Evolutionary conservation across 768 basidiomycete genomes (phyloP), one percentile per base, ranked within the genome.

Genomic region (Collybia mongolica): DNA sequence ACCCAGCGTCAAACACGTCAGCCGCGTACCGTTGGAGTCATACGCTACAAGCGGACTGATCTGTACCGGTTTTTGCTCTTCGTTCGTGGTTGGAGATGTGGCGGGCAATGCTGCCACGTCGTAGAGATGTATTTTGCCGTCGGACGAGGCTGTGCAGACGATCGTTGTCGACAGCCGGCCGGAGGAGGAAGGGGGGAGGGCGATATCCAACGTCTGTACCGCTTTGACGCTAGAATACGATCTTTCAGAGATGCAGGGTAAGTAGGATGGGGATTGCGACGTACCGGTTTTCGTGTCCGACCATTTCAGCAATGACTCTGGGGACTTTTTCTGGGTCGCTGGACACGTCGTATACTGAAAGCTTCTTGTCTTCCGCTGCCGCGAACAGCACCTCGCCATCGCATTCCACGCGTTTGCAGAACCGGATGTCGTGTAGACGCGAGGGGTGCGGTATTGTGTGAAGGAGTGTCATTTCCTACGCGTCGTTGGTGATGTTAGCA

Each of bases 361-460:
- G 72, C 60, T 90, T 90, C 57, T 88, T 93, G 64, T 98, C 93
- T 69, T 99, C 97, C 5, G 88, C 93, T 2, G 83, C 90, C 6
- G 85, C 90, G 44, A 96, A 74, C 6, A 98, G 71, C 26, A 95
- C 64, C 59, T 94, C 88, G 37, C 79, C 81, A 0, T 71, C 66
- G 2, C 77, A 79, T 20, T 71, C 68, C 0, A 80, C 75, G 40
- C 83, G 79, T 55, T 76, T 75, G 61, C 79, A 83, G 69, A 98
- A 98, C 45, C 76, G 77, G 41, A 93, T 65, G 58, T 90, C 90
- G 54, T 98, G 95, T 56, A 98, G 79, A 6, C 97, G 83, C 5
- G 91, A 84, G 1, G 87, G 74, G 56, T 96, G 92, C 0, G 72
- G 74, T 54, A 98, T 78, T 0, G 82, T 84, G 61, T 87, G 81